Base-by-base conservation (phyloP, 164 flowering plant species). In the Aristolochia fimbriata region DNA sequence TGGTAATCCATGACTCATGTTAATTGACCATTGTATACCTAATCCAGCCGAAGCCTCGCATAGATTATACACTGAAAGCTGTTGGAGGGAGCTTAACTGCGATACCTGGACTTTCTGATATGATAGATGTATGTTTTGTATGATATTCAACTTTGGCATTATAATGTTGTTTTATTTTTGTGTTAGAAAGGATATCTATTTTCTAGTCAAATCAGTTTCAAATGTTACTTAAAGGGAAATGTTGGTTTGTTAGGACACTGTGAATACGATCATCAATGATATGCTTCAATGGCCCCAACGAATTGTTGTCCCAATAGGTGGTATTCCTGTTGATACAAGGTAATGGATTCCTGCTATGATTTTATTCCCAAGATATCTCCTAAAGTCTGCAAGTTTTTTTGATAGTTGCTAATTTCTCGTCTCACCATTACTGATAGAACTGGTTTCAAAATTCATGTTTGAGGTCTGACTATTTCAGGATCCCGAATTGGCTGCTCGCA, bases 231-330 rank as follows among this genome's bases (percentile, higher is more conserved):
- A 37, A 37, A 6, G 43, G 4, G 43, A 37, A 6, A 3, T 37
- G 43, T 37, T 37, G 52, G 19, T 57, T 54, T 62, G 24, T 58
- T 63, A 93, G 99, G 99, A 91, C 68, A 91, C 90, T 64, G 97
- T 94, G 51, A 23, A 88, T n/a, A 33, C 96, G 22, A 94, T 94
- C 63, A 83, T 94, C 57, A 83, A 83, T 8, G 97, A 94, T 68
- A 88, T 77, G 88, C 95, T 94, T 25, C 91, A 87, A 68, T 94
- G 99, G 99, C 99, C 99, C 24, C 99, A 94, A 68, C 85, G 99
- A 65, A 88, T 91, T 70, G 93, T 94, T 68, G 91, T 94, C 68
- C 99, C 96, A 57, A 70, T 94, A 73, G 99, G 99, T 65, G 97
- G 96, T 63, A 55, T 81, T 59, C 84, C 92, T 66, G 84, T 88